Base-by-base conservation (phyloP, 257 asterid genomes). In the Pogostemon cablin region DNA sequence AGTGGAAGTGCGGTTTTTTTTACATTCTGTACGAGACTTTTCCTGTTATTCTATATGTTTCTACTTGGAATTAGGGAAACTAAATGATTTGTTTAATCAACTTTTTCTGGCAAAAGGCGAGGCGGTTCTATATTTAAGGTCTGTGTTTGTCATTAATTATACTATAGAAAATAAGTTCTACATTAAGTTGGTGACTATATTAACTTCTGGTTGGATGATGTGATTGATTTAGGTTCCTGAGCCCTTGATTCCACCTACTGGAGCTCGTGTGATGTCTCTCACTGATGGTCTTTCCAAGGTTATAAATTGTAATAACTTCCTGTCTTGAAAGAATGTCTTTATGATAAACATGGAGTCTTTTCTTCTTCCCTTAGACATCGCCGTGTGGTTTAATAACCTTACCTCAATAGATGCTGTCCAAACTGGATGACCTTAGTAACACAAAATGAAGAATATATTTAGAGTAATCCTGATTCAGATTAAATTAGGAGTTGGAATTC, bases 251-350 rank as follows among this genome's bases (percentile, higher is more conserved):
- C 96, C 97, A 79, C 93, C 99, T 62, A 78, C 93, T 75, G 98
- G 98, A 82, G 99, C 99, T 74, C 97, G 99, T 67, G 92, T 95
- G 64, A 95, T 91, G 98, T 95, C 99, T 68, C 99, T 95, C 75
- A 89, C 96, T 69, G 98, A 95, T 85, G 99, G 98, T 75, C 83
- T 91, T 74, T 91, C 98, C 74, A 95, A 95, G 99, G 99, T 93
- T 77, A 66, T 75, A 48, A 75, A 12, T 69, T 78, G 46, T 50
- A 56, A 47, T 62, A 43, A 54, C 72, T 64, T 67, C 50, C 75
- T 37, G 15, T 42, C 43, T 25, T 46, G 5, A 47, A 46, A 54
- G 53, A 47, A 17, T 10, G 37, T 35, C 52, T 64, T 49, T 60
- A 20, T 48, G 53, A 7, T 48, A 62, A 47, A 38, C 47, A 58